Percentiles rank a stretch among this genome's conserved stretches.
phyloP scores from a whole-genome alignment of 768 basidiomycete species.

The Podaxis sp. region DNA sequence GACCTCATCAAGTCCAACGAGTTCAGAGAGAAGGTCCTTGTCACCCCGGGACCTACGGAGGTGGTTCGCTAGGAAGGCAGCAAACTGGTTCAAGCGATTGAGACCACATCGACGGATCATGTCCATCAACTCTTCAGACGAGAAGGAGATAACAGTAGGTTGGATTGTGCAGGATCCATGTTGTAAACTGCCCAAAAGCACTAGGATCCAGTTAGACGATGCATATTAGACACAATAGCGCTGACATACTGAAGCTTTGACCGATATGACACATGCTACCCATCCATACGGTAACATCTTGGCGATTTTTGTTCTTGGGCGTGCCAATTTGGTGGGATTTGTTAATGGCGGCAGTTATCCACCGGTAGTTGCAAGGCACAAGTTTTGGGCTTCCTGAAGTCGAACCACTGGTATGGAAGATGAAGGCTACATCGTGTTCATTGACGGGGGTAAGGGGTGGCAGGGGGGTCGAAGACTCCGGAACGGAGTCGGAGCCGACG shows the following conservation, averaged over 20 bases:
- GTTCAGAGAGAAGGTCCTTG: slow-evolving; percentile 55
- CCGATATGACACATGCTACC: slow-evolving; percentile 85
- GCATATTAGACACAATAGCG: slow-evolving; percentile 18
- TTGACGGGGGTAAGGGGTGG: not conserved
- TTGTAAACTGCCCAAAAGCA: slow-evolving; percentile 70
- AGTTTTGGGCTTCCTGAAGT: slow-evolving; percentile 84
- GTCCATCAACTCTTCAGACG: slow-evolving; percentile 64
- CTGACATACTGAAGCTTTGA: slow-evolving; percentile 67
- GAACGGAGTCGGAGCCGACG: slow-evolving; percentile 36
- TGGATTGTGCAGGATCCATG: slow-evolving; percentile 73
- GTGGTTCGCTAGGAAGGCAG: slow-evolving; percentile 65
- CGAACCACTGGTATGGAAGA: slow-evolving; percentile 81
- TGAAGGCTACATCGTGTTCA: slow-evolving; percentile 48
- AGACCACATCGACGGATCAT: slow-evolving; percentile 69
- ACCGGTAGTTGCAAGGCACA: slow-evolving; percentile 65
- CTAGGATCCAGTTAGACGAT: slow-evolving; percentile 32
- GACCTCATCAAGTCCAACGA: slow-evolving; percentile 59
- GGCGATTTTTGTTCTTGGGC: slow-evolving; percentile 46
- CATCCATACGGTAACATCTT: slow-evolving; percentile 75
- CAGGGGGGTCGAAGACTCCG: slow-evolving; percentile 28
- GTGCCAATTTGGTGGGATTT: slow-evolving; percentile 55
- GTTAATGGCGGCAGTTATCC: slow-evolving; percentile 57
- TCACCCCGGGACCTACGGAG: slow-evolving; percentile 58
- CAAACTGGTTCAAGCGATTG: slow-evolving; percentile 76
- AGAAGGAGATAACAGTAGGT: slow-evolving; percentile 62